These are phyloP conservation scores for Fraxinus greggii DNA, from an alignment of 305 asterid species.

Conservation along the genomic window DNA sequence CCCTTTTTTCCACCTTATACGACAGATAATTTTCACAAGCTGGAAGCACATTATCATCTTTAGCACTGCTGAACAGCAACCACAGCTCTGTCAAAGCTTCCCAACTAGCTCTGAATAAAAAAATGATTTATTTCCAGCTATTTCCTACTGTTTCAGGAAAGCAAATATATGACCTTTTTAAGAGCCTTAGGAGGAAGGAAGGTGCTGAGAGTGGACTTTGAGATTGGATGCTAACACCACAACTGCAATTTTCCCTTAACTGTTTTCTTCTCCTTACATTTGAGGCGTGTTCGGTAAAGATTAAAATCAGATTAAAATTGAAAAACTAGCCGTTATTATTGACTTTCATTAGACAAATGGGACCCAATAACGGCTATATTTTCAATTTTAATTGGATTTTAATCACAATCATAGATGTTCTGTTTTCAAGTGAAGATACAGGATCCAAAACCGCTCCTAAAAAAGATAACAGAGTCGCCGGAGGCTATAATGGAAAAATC, in stretches of 20 bases:
- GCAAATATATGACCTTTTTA: not conserved
- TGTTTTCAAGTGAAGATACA: not conserved
- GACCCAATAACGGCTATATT: too few relatives aligned
- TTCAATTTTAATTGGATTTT: too few relatives aligned
- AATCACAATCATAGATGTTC: too few relatives aligned
- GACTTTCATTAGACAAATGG: too few relatives aligned
- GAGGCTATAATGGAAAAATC: not conserved
- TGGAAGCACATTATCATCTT: slow-evolving; percentile 3
- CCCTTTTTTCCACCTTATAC: not conserved
- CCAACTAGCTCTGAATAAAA: slow-evolving; percentile 3
- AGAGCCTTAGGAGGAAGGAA: not conserved
- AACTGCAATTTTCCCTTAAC: not conserved
- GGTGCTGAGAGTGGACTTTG: not conserved
- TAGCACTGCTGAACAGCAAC: not conserved
- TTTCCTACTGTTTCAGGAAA: not conserved
- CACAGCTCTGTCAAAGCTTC: not conserved
- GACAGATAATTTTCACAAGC: not conserved
- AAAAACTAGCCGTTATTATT: too few relatives aligned
- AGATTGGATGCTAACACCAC: not conserved
- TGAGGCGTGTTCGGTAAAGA: too few relatives aligned
- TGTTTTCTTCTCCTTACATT: not conserved
- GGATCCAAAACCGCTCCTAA: not conserved
- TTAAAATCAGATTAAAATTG: too few relatives aligned
- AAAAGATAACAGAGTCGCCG: not conserved
- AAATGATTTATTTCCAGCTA: slow-evolving; percentile 8